Evolutionary conservation across 2,329 filamentous ascomycete species (phyloP), one percentile per base, ranked within the genome.

Genomic region (Epichloe scottii): DNA sequence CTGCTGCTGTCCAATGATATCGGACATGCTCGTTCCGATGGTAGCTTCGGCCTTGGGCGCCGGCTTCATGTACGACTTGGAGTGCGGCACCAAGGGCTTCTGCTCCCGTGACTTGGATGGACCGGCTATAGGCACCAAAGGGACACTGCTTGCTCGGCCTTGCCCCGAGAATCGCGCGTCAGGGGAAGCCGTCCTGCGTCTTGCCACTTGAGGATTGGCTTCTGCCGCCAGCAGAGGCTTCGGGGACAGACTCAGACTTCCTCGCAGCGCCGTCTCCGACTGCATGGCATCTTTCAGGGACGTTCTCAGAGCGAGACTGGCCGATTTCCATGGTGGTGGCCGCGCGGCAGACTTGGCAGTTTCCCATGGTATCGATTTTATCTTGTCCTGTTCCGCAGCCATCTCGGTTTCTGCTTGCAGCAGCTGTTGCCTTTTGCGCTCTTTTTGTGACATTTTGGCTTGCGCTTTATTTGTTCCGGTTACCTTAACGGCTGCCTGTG

Each of bases 1-100:
- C 64, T 85, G 81, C 67, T 98, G 89, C 61, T 95, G 82, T 7
- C 83, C 82, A 14, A 97, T 85, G 52, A 98, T 98, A 57, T 95
- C 89, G 15, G 83, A 80, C 70, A 98, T 84, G 35, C 85, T 89
- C 12, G 89, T 70, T 3, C 87, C 85, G 3, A 84, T 67, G 2
- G 76, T 74, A 1, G 79, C 76, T 50, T 87, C 85, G 1, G 78
- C 71, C 50, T 81, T 82, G 19, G 77, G 74, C 15, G 79, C 72
- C 4, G 74, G 71, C 40, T 71, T 69, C 35, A 78, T 78, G 69
- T 76, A 85, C 34, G 70, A 79, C 58, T 76, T 82, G 3, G 80
- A 82, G 60, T 83, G 78, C 14, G 80, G 79, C 2, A 76, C 63
- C 8, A 81, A 60, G 0, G 72, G 71, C 41, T 71, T 69, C 53